Evolutionary conservation across 768 basidiomycete species (phyloP).

Genomic region (Amanita polypyramis): DNA sequence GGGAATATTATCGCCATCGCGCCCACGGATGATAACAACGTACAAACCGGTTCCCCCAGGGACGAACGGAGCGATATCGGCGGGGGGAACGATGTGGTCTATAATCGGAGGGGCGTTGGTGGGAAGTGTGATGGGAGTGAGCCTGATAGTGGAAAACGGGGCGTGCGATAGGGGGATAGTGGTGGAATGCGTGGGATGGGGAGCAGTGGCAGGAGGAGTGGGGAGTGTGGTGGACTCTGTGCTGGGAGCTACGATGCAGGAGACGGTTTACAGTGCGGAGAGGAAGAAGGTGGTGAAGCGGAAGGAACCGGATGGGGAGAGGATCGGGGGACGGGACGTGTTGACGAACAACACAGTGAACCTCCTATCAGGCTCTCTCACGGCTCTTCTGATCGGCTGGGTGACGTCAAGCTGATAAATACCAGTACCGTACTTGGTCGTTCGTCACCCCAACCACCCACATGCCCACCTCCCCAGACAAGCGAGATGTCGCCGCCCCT

Average conservation of each 20-base stretch:
- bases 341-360: constrained; percentile 81
- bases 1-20: constrained; percentile 67
- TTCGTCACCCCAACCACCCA: constrained; percentile 1
- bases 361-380: constrained; percentile 27
- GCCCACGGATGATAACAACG: constrained; percentile 74
- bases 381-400: constrained; percentile 21
- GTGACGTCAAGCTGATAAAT: constrained; percentile 9
- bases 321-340: constrained; percentile 55
- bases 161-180: constrained; percentile 35
- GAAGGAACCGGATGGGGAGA: constrained; percentile 26
- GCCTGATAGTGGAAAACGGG: constrained; percentile 52
- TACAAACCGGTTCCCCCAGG: constrained; percentile 69
- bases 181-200: constrained; percentile 42
- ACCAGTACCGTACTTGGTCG: not conserved
- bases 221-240: constrained; percentile 85
- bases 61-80: constrained; percentile 82
- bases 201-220: constrained; percentile 55
- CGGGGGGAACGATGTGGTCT: constrained; percentile 66
- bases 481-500: constrained; percentile 69
- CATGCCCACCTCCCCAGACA: constrained; percentile 13
- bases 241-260: constrained; percentile 80
- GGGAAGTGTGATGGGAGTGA: constrained; percentile 47
- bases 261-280: constrained; percentile 58
- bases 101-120: constrained; percentile 63
- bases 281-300: constrained; percentile 60